Conservation (phyloP, 225 moss, liverwort and hornwort species). For the Takakia lepidozioides region DNA sequence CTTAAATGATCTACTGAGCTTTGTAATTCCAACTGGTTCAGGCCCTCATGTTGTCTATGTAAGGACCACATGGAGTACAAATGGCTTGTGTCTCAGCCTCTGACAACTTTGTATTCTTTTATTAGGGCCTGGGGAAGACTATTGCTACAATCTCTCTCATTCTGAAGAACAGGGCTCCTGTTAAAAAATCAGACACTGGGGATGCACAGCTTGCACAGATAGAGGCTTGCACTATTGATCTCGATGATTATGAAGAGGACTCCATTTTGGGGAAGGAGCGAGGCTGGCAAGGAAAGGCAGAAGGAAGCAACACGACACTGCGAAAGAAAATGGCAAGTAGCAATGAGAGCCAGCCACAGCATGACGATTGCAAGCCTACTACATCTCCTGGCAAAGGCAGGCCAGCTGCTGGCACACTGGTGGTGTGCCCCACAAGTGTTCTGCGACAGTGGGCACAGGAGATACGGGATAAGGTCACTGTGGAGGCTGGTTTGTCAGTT, state of each 20-base stretch:
- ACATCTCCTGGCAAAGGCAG: conserved; percentile 51
- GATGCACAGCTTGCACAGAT: conserved; percentile 10
- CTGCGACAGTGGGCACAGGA: conserved; percentile 93
- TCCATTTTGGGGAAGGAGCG: conserved; percentile 4
- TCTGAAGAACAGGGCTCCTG: conserved; percentile 76
- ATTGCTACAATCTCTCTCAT: conserved; percentile 90
- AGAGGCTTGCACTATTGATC: conserved; percentile 57
- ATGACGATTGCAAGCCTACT: conserved; percentile 21
- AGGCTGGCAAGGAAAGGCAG: background rate
- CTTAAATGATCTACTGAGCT: too few species aligned
- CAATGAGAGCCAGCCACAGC: conserved; percentile 19
- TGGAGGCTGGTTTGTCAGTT: conserved; percentile 54
- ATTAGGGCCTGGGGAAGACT: conserved; percentile 97
- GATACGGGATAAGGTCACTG: conserved; percentile 74
- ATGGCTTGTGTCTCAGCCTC: too few species aligned
- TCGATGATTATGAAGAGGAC: conserved; percentile 74
- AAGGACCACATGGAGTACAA: too few species aligned
- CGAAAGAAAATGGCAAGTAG: conserved; percentile 3
- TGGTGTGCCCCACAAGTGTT: conserved; percentile 97
- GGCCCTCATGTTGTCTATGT: too few species aligned
- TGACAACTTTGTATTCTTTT: too few species aligned
- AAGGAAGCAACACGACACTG: conserved; percentile 4
- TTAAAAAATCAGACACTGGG: conserved; percentile 35
- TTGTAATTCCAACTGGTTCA: too few species aligned
- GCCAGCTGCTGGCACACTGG: conserved; percentile 89